Evolutionary conservation across 2,329 filamentous ascomycete genomes (phyloP), one percentile per base, ranked within the genome.

Genomic region (Colletotrichum sp.): DNA sequence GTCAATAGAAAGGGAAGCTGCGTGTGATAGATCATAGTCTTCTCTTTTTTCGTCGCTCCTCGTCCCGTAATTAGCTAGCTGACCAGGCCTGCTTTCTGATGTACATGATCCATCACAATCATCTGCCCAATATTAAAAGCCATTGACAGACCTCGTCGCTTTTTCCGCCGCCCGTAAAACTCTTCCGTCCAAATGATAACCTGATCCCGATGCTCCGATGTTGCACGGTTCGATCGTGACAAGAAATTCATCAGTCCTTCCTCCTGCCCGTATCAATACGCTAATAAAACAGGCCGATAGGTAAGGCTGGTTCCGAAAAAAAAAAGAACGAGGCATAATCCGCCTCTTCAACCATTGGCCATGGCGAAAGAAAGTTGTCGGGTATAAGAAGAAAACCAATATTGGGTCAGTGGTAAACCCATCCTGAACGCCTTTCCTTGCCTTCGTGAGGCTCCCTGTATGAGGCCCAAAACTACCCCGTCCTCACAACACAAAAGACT

Each of bases 301-400:
- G 16, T 21, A 64, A 49, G 66, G 36, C 49, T 69, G 63, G 49
- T 39, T 62, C 44, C 52, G 15, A 71, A 64, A 24, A n/a, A 44
- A 64, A n/a, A 36, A 64, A 65, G 34, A 44, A 69, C 32, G 55
- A 57, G 36, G 59, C 30, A 30, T 24, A 16, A 24, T 49, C 24
- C 44, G 64, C 65, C 44, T 65, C 60, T 34, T 67, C 63, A 72
- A 12, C 69, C 69, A 34, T 39, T 34, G 32, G 76, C 77, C 79
- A 78, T 78, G 80, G 77, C 82, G 82, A 84, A 81, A 81, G 80
- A 83, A 78, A 81, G 78, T 60, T 76, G 80, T 84, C 80, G 84
- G 85, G 81, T 86, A 85, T 82, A 85, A 82, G 81, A 83, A 68
- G 44, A 71, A 77, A 69, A 72, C 55, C 24, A 73, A 76, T 62